phyloP scores from a whole-genome alignment of 495 filamentous ascomycete species.

The Aspergillus kassunensis region DNA sequence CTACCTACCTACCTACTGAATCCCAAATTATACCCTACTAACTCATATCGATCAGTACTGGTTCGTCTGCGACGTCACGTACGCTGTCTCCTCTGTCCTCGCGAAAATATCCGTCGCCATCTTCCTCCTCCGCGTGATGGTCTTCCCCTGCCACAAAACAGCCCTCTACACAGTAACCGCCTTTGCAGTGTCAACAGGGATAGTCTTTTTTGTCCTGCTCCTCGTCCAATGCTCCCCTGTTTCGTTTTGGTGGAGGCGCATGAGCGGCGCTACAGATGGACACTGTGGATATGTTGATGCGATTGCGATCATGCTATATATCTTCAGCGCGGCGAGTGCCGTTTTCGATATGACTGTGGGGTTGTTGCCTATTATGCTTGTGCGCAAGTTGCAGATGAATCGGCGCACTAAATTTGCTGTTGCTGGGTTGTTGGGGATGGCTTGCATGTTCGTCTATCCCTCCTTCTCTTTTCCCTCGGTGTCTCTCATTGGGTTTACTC shows the following conservation, averaged over 20 bases:
- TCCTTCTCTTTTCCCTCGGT: background rate
- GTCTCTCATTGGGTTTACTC: too few relatives aligned
- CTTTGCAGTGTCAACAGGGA: constrained; percentile 5
- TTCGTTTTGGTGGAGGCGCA: constrained; percentile 20
- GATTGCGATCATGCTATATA: constrained; percentile 14
- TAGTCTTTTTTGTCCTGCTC: constrained; percentile 14
- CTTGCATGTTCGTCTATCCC: constrained; percentile 16
- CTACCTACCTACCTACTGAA: too few relatives aligned
- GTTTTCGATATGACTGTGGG: constrained; percentile 25
- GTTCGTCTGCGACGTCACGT: constrained; percentile 16
- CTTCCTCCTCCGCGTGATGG: constrained; percentile 23
- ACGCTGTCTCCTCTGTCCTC: constrained; percentile 15
- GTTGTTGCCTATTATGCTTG: constrained; percentile 15
- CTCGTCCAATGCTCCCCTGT: constrained; percentile 21
- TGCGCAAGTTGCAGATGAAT: constrained; percentile 20
- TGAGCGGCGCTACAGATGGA: background rate
- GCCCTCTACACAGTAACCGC: constrained; percentile 13
- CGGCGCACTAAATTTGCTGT: constrained; percentile 13
- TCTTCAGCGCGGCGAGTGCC: constrained; percentile 22
- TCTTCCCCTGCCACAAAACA: constrained; percentile 3
- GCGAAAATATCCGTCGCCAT: constrained; percentile 22
- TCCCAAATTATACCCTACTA: too few relatives aligned
- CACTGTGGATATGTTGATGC: constrained; percentile 2
- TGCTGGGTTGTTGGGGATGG: constrained; percentile 18
- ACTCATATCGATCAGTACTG: constrained; percentile 8